Evolutionary conservation across 2,329 filamentous ascomycete species (phyloP).

Genomic region (Beauveria australis): DNA sequence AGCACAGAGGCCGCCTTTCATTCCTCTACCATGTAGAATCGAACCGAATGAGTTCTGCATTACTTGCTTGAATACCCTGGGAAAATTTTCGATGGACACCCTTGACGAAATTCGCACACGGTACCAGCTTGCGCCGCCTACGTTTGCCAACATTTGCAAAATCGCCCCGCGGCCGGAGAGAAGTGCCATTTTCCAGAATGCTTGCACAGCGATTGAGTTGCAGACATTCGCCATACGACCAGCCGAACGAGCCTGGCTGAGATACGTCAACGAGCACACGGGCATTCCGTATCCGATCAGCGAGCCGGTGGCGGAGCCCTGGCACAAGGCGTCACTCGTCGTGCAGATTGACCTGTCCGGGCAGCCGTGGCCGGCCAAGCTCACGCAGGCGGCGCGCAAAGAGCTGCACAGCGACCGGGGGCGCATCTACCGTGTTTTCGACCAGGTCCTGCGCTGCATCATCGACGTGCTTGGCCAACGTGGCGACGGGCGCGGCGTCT

Average conservation of each 20-base stretch:
- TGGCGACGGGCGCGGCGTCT: conserved; percentile 56
- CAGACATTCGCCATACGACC: conserved; percentile 27
- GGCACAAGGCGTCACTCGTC: conserved; percentile 69
- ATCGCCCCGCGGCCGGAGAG: conserved; percentile 21
- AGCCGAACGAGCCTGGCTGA: conserved; percentile 28
- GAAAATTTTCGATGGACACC: not conserved
- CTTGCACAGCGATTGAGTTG: conserved; percentile 30
- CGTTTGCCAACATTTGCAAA: conserved; percentile 23
- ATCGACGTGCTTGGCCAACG: conserved; percentile 30
- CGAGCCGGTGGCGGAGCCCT: conserved; percentile 43
- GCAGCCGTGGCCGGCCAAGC: conserved; percentile 49
- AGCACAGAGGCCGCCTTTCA: not conserved
- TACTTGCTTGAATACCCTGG: not conserved
- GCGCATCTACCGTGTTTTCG: conserved; percentile 26
- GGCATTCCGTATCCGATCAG: conserved; percentile 29
- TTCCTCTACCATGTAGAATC: not conserved
- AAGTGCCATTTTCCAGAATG: conserved; percentile 28
- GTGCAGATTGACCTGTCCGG: conserved; percentile 63
- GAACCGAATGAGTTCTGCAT: not conserved
- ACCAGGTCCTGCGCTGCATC: conserved; percentile 28
- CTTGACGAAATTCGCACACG: conserved; percentile 24
- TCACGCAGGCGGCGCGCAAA: conserved; percentile 24
- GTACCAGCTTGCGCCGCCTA: conserved; percentile 25
- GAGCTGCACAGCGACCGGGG: conserved; percentile 24
- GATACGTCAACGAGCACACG: conserved; percentile 30